These are phyloP conservation scores for Podila verticillata DNA, from an alignment of 192 early-diverging fungal species.

Conservation along the genomic window DNA sequence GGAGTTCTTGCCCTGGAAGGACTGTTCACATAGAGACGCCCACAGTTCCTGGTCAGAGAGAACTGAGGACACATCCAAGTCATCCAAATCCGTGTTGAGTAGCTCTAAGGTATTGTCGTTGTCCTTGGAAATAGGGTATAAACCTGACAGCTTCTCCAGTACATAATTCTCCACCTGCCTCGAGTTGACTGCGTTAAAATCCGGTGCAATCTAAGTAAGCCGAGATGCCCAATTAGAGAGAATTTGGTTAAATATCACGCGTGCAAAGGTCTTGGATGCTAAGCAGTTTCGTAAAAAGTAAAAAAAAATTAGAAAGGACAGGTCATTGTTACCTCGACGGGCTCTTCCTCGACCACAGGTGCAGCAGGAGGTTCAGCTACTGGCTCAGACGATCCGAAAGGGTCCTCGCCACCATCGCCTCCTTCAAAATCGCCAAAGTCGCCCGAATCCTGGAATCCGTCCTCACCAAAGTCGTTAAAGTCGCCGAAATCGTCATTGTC, in stretches of 20 bases:
- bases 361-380: neutral
- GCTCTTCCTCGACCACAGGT: neutral
- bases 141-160: conserved; percentile 17
- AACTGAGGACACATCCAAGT: conserved; percentile 10
- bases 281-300: neutral
- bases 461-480: conserved; percentile 46
- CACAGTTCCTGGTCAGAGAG: conserved; percentile 36
- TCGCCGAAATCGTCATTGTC: conserved; percentile 39
- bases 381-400: conserved; percentile 12
- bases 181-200: conserved; percentile 41
- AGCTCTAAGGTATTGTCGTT: neutral
- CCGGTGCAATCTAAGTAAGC: conserved; percentile 24
- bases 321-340: conserved; percentile 20
- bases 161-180: conserved; percentile 47
- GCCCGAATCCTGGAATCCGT: conserved; percentile 23
- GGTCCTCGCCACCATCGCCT: conserved; percentile 7
- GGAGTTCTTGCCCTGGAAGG: conserved; percentile 24
- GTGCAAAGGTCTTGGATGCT: neutral
- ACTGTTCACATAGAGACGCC: conserved; percentile 32
- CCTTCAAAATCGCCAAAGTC: conserved; percentile 41
- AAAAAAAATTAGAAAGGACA: neutral
- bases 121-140: conserved; percentile 28
- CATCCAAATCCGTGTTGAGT: conserved; percentile 30
- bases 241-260: neutral
- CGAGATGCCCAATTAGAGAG: no score